Evolutionary conservation across 352 stramenopile species (phyloP), one percentile per base, ranked within the genome.

Genomic region (Blastocystis sp.): DNA sequence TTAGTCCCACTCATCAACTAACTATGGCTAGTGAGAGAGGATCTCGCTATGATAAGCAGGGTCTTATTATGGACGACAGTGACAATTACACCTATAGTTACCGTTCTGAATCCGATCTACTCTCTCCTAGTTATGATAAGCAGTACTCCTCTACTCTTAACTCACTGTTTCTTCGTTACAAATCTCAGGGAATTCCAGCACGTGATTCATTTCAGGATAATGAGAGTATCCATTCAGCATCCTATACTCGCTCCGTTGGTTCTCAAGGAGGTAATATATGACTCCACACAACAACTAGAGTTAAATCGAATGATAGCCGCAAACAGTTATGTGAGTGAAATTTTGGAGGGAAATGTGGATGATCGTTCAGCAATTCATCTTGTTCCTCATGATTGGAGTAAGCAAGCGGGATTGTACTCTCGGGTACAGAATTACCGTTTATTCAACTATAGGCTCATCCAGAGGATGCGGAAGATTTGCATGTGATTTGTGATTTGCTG

Each of bases 261-360:
- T 53, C 45, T 39, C 37, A 41, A 41, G 37, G 26, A 75, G 34
- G 45, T 75, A 75, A 1, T 41, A 34, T 47, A 41, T 55, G 0
- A 30, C n/a, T 47, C 1, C 11, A 47, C 39, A 81, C 41, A n/a
- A 65, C 37, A 7, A 30, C 24, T 30, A 54, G 70, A 81, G 24
- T 39, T 81, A 53, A 63, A 63, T 65, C 70, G 70, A 41, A 81
- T 63, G 41, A 63, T 81, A 41, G 70, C 70, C 11, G 70, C 70
- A 6, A 50, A 81, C 37, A 41, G 20, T 24, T 81, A 81, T 41
- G 70, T 81, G 16, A 65, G 45, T 63, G 70, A 81, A 8, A 53
- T 81, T 24, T 65, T 81, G 54, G 13, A 43, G 16, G 43, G 70
- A 16, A 53, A 39, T 63, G 54, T 20, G 20, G 70, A 41, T 6